phyloP scores from a whole-genome alignment of 441 rosid genomes.

The Euphorbia corollata region DNA sequence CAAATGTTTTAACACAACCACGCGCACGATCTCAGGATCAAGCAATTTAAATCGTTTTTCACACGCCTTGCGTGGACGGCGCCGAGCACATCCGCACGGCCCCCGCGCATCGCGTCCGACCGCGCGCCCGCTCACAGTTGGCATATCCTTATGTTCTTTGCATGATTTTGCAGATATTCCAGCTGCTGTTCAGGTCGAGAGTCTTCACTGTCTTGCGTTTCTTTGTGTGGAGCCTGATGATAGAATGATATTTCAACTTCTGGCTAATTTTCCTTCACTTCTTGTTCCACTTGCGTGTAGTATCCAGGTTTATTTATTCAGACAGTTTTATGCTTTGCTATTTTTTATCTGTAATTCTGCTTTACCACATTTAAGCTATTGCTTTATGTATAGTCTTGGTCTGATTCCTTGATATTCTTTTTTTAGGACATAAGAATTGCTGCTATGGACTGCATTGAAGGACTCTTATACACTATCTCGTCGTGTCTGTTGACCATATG shows the following conservation, averaged over 20 bases:
- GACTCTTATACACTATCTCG: slow-evolving; percentile 43
- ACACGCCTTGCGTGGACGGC: too few relatives aligned
- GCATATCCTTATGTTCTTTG: slow-evolving; percentile 17
- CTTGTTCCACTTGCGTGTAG: slow-evolving; percentile 71
- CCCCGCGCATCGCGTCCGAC: too few relatives aligned
- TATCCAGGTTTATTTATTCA: slow-evolving; percentile 50
- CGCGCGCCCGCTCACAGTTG: too few relatives aligned
- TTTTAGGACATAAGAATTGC: slow-evolving; percentile 65
- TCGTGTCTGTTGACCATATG: slow-evolving; percentile 50
- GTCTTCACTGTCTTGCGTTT: slow-evolving; percentile 64
- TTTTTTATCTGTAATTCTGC: background rate
- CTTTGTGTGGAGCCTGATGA: slow-evolving; percentile 61
- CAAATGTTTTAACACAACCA: slow-evolving; percentile 81
- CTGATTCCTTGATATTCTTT: slow-evolving; percentile 12
- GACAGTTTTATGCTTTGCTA: background rate
- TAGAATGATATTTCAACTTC: slow-evolving; percentile 50
- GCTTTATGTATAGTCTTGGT: slow-evolving; percentile 8
- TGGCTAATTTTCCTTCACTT: slow-evolving; percentile 63
- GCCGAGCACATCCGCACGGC: too few relatives aligned
- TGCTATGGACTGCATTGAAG: slow-evolving; percentile 82
- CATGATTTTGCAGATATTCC: slow-evolving; percentile 56
- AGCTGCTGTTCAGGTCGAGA: slow-evolving; percentile 55
- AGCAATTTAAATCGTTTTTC: too few relatives aligned
- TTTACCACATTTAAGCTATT: background rate
- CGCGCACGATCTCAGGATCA: too few relatives aligned